Base-by-base conservation (phyloP, 2,329 filamentous ascomycete species). In the Aspergillus sp. region DNA sequence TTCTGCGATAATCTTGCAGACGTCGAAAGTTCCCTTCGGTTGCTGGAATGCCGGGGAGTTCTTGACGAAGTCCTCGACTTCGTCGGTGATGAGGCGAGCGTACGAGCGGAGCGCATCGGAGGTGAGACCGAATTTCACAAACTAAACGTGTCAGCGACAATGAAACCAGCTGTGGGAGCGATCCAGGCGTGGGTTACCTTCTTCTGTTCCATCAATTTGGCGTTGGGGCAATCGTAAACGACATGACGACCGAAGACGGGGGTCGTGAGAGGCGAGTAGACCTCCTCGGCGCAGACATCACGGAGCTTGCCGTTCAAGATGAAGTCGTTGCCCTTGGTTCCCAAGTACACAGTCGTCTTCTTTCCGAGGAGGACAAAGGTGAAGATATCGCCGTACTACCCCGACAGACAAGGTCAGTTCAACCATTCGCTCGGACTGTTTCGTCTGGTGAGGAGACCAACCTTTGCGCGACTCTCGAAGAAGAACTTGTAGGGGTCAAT, bases 121-220 rank as follows among this genome's bases (percentile, higher is more conserved):
- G 1, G 83, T 85, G 47, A 86, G 78, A 51, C 83, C 83, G 54
- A 80, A 86, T 69, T 86, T 86, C 72, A 86, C 81, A 59, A 86
- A 85, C 74, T 78, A 57, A 16, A 42, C 14, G 19, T 3, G 25
- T 55, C 25, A 53, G 72, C 75, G 49, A 65, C 34, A 63, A 25
- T n/a, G 3, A 19, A 23, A n/a, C 25, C 38, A 2, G 5, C 17
- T n/a, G 14, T 20, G 17, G 19, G 19, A 20, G 40, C 16, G 9
- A 16, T 29, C 42, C 20, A 7, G 16, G 41, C n/a, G 16, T 42
- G 44, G 51, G 74, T 57, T 71, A 91, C 89, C 84, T 93, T 94
- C 80, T 96, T 96, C 79, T 96, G 91, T 77, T 96, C 91, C 91
- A 96, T 95, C 67, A 96, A 82, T 76, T 95, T 95, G 53, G 89